phyloP scores from a whole-genome alignment of 768 basidiomycete species.

The Suillus subluteus region DNA sequence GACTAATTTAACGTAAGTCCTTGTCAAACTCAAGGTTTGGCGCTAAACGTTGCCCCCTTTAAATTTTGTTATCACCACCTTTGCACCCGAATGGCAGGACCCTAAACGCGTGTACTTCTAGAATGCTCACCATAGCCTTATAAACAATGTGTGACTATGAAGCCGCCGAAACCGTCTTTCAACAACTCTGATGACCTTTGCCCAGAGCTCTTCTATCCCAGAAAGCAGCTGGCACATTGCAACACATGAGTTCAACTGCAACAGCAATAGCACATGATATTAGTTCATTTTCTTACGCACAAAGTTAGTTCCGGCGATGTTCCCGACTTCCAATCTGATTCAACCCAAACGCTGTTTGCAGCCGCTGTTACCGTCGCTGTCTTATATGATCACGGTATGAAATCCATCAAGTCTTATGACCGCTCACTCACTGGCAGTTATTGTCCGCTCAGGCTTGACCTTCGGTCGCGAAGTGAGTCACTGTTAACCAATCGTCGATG shows the following conservation, averaged over 20 bases:
- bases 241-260: not conserved
- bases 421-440: not conserved
- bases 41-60: not conserved
- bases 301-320: conserved; percentile 20
- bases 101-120: not conserved
- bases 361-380: conserved; percentile 32
- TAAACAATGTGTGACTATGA: not conserved
- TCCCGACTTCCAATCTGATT: not conserved
- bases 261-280: not conserved
- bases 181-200: not conserved
- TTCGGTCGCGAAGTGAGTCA: conserved; percentile 32
- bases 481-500: not conserved
- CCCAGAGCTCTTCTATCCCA: not conserved
- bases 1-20: not conserved
- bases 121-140: not conserved
- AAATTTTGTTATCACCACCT: not conserved
- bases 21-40: not conserved
- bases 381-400: conserved; percentile 34
- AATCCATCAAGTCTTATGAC: not conserved
- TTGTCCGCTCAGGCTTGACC: conserved; percentile 22
- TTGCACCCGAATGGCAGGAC: not conserved
- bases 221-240: not conserved
- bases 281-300: conserved; percentile 20
- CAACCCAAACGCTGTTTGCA: conserved; percentile 16
- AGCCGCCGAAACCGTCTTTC: not conserved